Percentiles rank a stretch among this genome's conserved stretches.
These are phyloP conservation scores for Oryza rufipogon DNA, from an alignment of 176 grass and related monocot genomes.

Conservation along the genomic window DNA sequence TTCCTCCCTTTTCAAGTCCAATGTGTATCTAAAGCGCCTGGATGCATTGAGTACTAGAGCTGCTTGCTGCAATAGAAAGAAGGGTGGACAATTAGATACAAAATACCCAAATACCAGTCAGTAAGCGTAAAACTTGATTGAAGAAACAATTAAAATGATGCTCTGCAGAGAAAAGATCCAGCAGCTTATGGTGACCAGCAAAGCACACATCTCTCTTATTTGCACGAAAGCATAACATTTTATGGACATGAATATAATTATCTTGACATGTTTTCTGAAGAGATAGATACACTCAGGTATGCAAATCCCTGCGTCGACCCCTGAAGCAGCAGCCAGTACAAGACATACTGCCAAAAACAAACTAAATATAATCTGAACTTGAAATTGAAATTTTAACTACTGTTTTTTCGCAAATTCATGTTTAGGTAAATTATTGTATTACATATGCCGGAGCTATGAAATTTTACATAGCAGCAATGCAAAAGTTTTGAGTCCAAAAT, in stretches of 20 bases:
- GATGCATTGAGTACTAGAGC: constrained; percentile 90
- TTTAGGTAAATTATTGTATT: background rate
- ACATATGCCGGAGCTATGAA: background rate
- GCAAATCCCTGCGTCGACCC: background rate
- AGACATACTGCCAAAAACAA: background rate
- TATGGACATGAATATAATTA: background rate
- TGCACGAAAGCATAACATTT: background rate
- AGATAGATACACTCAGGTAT: background rate
- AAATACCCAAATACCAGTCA: background rate
- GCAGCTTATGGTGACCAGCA: background rate
- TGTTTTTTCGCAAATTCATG: background rate
- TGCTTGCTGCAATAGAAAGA: constrained; percentile 59
- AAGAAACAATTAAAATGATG: background rate
- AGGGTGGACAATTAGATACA: constrained; percentile 1
- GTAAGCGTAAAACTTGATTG: background rate
- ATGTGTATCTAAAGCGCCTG: constrained; percentile 87
- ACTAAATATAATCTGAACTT: background rate
- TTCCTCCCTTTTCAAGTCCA: constrained; percentile 85
- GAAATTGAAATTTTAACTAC: background rate
- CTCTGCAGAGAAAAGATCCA: background rate
- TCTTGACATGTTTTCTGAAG: background rate
- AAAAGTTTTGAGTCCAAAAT: background rate
- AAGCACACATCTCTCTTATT: background rate
- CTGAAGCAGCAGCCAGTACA: background rate
- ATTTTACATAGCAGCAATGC: background rate